Base-by-base conservation (phyloP, 139 green algal species). In the Chlamydomonas sp. region DNA sequence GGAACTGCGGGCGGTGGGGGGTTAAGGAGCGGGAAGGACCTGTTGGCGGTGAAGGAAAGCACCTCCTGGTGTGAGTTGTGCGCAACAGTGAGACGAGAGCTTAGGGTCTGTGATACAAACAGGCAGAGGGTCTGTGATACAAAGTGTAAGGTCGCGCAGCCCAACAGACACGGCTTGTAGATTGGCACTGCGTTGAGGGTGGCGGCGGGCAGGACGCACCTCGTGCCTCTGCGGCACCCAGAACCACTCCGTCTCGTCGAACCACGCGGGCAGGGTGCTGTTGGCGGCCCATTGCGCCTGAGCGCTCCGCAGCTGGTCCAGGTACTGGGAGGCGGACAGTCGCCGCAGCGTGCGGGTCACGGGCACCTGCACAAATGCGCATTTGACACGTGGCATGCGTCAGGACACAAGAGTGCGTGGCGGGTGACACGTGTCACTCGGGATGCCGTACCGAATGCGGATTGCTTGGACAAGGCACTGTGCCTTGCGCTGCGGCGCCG, bases 191-290 rank as follows among this genome's bases (percentile, higher is more conserved):
- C 31, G 31, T 49, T 64, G 76, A 15, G 68, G 68, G 4, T 12
- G 68, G 4, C 12, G 68, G 68, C 69, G 57, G n/a, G 14, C 20
- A 67, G 3, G 67, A 18, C 85, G 4, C 80, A 91, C 85, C 88
- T 91, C 77, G 20, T 81, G 74, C 0, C 80, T 31, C 63, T 95
- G 92, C 62, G 88, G 81, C 16, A 93, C 84, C 92, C 91, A 94
- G 88, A 95, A 95, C 17, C 80, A 91, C 69, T 95, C 88, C 15
- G 87, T 93, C 68, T 93, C 89, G 69, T 94, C 90, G 61, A 93
- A 67, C 91, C 87, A 93, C 5, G 60, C 58, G 0, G 92, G 92
- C 66, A 92, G 83, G 3, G 75, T 82, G 31, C 75, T 67, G 66
- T 90, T 83, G 63, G 15, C 12, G 16, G 49, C 76, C 75, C 69